Evolutionary conservation across 179 eudicot genomes (phyloP).

Genomic region (Sideroxylon spinosum): DNA sequence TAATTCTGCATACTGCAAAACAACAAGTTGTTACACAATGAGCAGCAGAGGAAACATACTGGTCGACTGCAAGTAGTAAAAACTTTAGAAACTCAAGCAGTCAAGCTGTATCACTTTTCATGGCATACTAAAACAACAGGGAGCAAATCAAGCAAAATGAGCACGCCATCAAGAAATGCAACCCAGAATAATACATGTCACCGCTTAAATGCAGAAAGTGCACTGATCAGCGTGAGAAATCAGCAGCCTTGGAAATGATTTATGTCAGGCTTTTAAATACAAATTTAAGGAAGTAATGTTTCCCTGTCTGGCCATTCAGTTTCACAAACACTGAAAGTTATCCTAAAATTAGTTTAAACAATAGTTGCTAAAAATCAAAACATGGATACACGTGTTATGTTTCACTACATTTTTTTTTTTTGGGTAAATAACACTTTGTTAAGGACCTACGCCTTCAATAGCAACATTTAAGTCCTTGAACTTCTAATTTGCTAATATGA

Average conservation of each 20-base stretch:
- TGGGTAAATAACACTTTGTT: too few relatives aligned
- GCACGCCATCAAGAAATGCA: neutral
- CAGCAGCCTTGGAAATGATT: neutral
- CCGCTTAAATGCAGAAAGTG: neutral
- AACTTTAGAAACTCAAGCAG: conserved; percentile 14
- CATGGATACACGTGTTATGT: too few relatives aligned
- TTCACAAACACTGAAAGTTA: too few relatives aligned
- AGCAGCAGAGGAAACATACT: neutral
- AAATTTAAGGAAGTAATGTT: neutral
- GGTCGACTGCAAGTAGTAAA: conserved; percentile 6
- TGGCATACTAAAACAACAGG: neutral
- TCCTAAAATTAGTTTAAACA: too few relatives aligned
- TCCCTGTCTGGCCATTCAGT: too few relatives aligned
- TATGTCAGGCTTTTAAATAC: neutral
- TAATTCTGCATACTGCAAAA: conserved; percentile 91
- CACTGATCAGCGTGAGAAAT: neutral
- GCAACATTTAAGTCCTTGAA: too few relatives aligned
- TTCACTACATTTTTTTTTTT: too few relatives aligned
- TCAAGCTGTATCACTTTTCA: neutral
- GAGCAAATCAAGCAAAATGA: neutral
- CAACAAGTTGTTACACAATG: neutral
- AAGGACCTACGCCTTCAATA: too few relatives aligned
- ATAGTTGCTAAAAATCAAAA: too few relatives aligned
- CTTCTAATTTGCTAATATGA: too few relatives aligned
- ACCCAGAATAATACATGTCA: neutral